Base-by-base conservation (phyloP, 257 asterid genomes). In the Jasminum sambac region DNA sequence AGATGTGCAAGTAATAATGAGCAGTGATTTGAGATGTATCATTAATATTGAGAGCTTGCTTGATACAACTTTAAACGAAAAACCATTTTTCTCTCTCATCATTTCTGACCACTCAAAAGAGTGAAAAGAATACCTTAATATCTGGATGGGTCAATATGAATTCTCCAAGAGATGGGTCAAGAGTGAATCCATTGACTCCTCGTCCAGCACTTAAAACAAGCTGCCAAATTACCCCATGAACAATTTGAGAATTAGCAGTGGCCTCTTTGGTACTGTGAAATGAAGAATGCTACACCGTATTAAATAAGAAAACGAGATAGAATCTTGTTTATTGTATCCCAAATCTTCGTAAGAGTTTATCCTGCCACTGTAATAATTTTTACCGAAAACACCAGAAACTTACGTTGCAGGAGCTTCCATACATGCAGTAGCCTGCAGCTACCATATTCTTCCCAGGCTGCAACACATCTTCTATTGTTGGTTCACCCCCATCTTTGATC, bases 371-470 rank as follows among this genome's bases (percentile, higher is more conserved):
- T 41, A 44, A 68, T 10, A 25, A 12, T 5, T 5, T 12, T 24
- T n/a, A 37, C 11, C 36, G 58, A 64, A 38, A 68, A 16, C 40
- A 55, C 36, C 10, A n/a, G 61, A 63, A 50, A 42, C 23, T 25
- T 87, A 94, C 99, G 88, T 76, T 88, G 91, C 99, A 94, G 66
- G 98, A 94, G 82, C 99, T 94, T 68, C 99, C 99, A 37, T 94
- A 94, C 96, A 89, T 94, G 81, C 96, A 94, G 74, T 94, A 94
- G 70, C 99, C 96, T 10, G 98, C 97, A 76, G 99, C 92, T 72
- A 91, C 69, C 99, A 94, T 85, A 41, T 94, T 88, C 74, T 87
- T 88, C 74, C 99, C 99, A 23, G 99, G 96, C 86, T 86, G 98
- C 87, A 94, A 72, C 38, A 89, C 98, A 60, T 91, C 95, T 75